Base-by-base conservation (phyloP, 2,329 filamentous ascomycete species). In the Boeremia lycopersici region DNA sequence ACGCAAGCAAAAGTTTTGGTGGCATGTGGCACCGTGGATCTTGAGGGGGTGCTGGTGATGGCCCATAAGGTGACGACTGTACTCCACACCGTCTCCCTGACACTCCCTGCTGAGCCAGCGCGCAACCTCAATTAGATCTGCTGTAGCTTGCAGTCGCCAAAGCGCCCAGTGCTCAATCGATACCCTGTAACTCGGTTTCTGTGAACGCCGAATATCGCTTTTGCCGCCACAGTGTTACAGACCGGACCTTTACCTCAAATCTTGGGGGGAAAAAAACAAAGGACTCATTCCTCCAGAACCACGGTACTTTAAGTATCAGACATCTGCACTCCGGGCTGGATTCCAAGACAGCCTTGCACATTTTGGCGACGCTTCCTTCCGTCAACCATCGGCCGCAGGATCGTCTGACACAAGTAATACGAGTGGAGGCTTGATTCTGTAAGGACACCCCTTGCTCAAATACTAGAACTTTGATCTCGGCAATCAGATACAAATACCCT, bases 1-100 rank as follows among this genome's bases (percentile, higher is more conserved):
- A 46, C n/a, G 57, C 53, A 8, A 54, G 49, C 12, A 62, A 49
- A 41, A 54, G 49, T 15, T 57, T 65, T 11, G 56, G 56, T 26
- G 43, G 46, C 6, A 51, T 63, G 47, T 68, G 65, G 59, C 54
- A 53, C 10, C 59, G 46, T 17, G 15, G 46, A 8, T 45, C 41
- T 3, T 46, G 35, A 41, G 25, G 4, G n/a, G 19, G 1, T 43
- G 19, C 13, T 17, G n/a, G 33, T 11, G n/a, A 36, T 19, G 11
- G 23, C n/a, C 17, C 29, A 35, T 17, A 15, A 2, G n/a, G n/a
- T 43, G 46, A 46, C 41, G 52, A 55, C 29, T 23, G 36, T 17
- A 13, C n/a, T 36, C 23, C 25, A 49, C 35, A 40, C 41, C 9
- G 23, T 17, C 41, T 7, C 25, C 6, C 29, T n/a, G 31, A 28